Percentiles rank a stretch among this genome's conserved stretches.
These are phyloP conservation scores for Hydrangea macrophylla DNA, from an alignment of 148 eudicot genomes.

Conservation along the genomic window DNA sequence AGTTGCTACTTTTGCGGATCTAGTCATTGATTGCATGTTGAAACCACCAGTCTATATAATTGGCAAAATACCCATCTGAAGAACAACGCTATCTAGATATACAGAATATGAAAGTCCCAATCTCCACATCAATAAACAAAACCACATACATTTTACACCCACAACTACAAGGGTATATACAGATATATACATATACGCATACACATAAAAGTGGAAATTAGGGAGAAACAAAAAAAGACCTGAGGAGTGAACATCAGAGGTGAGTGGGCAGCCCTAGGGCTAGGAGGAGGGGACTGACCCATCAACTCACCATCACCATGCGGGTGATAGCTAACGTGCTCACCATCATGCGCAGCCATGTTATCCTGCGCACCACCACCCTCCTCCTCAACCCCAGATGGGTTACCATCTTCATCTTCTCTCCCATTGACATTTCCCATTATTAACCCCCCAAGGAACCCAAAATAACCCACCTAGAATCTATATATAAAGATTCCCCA, in stretches of 20 bases:
- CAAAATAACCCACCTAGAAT: not conserved
- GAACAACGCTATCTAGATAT: not conserved
- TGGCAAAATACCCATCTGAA: slow-evolving; percentile 1
- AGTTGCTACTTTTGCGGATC: slow-evolving; percentile 13
- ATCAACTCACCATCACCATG: slow-evolving; percentile 33
- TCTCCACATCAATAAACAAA: not conserved
- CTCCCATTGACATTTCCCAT: slow-evolving; percentile 85
- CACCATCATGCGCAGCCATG: not conserved
- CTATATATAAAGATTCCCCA: not conserved
- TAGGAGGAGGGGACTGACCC: slow-evolving; percentile 69
- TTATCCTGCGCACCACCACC: slow-evolving; percentile 6
- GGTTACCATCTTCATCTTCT: slow-evolving; percentile 46
- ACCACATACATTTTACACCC: not conserved
- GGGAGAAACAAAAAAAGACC: slow-evolving; percentile 29
- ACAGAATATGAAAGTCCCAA: not conserved
- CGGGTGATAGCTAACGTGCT: slow-evolving; percentile 18
- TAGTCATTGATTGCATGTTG: not conserved
- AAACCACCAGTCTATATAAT: not conserved
- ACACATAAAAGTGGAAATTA: not conserved
- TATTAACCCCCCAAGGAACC: not conserved
- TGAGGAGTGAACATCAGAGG: slow-evolving; percentile 84
- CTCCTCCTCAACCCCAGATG: slow-evolving; percentile 31
- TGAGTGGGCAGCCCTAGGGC: slow-evolving; percentile 62
- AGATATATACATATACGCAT: too few relatives aligned
- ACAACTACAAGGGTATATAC: too few relatives aligned